phyloP scores from a whole-genome alignment of 2,329 filamentous ascomycete genomes.

The Fusarium ambrosium region DNA sequence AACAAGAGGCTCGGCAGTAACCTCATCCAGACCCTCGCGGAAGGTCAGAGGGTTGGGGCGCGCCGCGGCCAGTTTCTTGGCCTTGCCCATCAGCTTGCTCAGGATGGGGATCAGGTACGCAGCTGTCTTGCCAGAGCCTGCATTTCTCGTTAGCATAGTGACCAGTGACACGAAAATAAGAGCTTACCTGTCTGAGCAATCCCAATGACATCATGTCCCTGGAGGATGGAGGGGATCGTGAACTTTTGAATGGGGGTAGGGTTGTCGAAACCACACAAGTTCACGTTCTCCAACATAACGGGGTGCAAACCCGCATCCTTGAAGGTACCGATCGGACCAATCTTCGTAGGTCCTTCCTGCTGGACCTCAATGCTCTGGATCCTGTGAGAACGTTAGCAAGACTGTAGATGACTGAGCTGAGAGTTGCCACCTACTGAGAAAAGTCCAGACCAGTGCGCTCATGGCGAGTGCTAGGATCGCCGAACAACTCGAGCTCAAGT shows the following conservation, averaged over 20 bases:
- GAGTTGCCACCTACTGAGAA: conserved; percentile 62
- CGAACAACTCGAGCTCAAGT: conserved; percentile 84
- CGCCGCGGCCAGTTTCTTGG: conserved; percentile 84
- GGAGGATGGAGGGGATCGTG: conserved; percentile 82
- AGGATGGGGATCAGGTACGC: conserved; percentile 92
- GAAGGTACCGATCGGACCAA: conserved; percentile 71
- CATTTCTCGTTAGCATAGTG: conserved; percentile 4
- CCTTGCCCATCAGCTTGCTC: conserved; percentile 95
- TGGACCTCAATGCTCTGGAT: conserved; percentile 67
- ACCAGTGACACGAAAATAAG: background rate
- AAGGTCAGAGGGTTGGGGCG: conserved; percentile 76
- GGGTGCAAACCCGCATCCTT: conserved; percentile 87
- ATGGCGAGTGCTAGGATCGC: conserved; percentile 63
- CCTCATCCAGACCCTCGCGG: conserved; percentile 60
- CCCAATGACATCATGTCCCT: conserved; percentile 85
- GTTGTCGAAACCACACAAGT: conserved; percentile 75
- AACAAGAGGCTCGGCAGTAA: conserved; percentile 88
- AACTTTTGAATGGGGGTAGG: conserved; percentile 93
- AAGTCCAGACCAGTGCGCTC: conserved; percentile 72
- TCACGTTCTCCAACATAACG: conserved; percentile 81
- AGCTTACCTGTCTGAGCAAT: conserved; percentile 90
- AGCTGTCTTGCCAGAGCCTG: conserved; percentile 96
- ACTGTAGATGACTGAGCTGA: conserved; percentile 27
- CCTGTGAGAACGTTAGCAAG: conserved; percentile 55
- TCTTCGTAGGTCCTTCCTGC: conserved; percentile 69